Percentiles rank a stretch among this genome's conserved stretches.
phyloP scores from a whole-genome alignment of 352 stramenopile species.

The Phytophthora lateralis region DNA sequence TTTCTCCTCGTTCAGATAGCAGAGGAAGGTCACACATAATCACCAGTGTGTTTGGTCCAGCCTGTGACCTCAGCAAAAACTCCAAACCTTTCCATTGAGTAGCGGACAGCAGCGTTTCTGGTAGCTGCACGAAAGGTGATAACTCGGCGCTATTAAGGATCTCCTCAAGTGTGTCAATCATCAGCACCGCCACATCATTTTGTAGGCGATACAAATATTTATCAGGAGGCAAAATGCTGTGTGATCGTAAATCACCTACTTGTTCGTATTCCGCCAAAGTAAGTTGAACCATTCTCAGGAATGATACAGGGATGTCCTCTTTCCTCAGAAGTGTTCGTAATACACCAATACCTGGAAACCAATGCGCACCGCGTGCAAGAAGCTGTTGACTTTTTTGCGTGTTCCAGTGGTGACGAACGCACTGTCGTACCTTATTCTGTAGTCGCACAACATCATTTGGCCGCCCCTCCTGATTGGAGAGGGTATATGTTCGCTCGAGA shows the following conservation, averaged over 20 bases:
- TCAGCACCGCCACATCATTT: conserved; percentile 32
- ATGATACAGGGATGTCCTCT: conserved; percentile 35
- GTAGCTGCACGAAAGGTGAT: conserved; percentile 34
- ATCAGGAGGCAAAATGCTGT: conserved; percentile 16
- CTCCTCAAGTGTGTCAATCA: conserved; percentile 51
- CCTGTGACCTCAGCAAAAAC: conserved; percentile 20
- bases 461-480: conserved; percentile 11
- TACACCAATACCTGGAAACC: conserved; percentile 51
- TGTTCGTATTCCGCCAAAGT: conserved; percentile 54
- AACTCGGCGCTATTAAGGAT: conserved; percentile 22
- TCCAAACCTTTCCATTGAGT: conserved; percentile 46
- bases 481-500: conserved; percentile 25
- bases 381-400: conserved; percentile 38
- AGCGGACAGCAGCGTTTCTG: conserved; percentile 35
- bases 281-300: conserved; percentile 32
- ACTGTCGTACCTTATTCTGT: conserved; percentile 36
- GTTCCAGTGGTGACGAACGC: conserved; percentile 49
- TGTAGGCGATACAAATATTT: conserved; percentile 36
- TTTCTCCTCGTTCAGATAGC: conserved; percentile 15
- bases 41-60: conserved; percentile 31
- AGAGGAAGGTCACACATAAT: conserved; percentile 66
- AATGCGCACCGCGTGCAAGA: conserved; percentile 44
- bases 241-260: conserved; percentile 26
- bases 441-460: not conserved
- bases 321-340: conserved; percentile 37